Evolutionary conservation across 106 monocot species (phyloP), one percentile per base, ranked within the genome.

Genomic region (Dendrobium officinale): DNA sequence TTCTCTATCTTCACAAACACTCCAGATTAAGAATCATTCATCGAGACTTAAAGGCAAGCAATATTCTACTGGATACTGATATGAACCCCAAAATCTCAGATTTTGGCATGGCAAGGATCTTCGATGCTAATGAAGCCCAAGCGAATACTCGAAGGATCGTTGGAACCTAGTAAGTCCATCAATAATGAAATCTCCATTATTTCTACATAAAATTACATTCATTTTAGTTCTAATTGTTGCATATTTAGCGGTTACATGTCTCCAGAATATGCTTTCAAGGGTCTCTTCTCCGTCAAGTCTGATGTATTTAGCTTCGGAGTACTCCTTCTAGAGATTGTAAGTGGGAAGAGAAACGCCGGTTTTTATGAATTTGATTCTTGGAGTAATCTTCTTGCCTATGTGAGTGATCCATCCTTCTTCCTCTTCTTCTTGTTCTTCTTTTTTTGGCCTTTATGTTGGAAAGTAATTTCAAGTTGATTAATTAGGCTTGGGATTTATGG

Each of bases 41-140:
- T 55, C 75, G 86, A 55, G 86, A 86, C 59, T 42, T 86, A n/a
- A 86, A 86, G 61, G 75, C 77, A 4, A 86, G 86, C 80, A 83
- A 83, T 18, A 77, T 86, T 45, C 77, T 86, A 1, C n/a, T 86
- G 33, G 86, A 86, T 16, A 61, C 3, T 33, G 78, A 77, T 4
- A 80, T 86, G 83, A 83, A 83, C n/a, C 86, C 86, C 1, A 86
- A 86, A 27, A 83, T 86, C 22, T 86, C 86, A 4, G 86, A 86
- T 74, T 86, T 86, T 42, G 86, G 86, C 22, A 18, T 86, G 80
- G 86, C 86, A 2, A 83, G 83, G 47, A 83, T 86, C 64, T 86
- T 86, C 66, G 54, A 47, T 15, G 55, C 48, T 10, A 55, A 83
- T 61, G 42, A 83, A 29, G 77, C 79, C 5, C 72, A 83, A 26